Percentiles rank a stretch among this genome's conserved stretches.
Evolutionary conservation across 1,139 yeast species (phyloP).

Genomic region (Lodderomyces pseudojiufengensis): DNA sequence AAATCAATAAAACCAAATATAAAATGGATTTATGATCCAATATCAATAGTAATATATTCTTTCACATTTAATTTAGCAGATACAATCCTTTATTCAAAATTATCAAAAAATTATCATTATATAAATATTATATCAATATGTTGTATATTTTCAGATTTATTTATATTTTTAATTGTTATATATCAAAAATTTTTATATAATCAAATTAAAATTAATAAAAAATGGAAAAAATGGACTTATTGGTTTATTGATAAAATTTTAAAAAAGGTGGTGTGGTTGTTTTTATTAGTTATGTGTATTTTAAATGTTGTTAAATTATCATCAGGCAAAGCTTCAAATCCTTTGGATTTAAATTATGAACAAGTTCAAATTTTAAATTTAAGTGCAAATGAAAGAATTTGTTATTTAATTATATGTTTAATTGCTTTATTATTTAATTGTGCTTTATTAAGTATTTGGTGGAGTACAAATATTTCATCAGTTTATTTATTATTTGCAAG

Average conservation of each 20-base stretch:
- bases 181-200: constrained; percentile 4
- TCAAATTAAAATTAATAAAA: constrained; percentile 3
- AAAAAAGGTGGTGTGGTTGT: constrained; percentile 11
- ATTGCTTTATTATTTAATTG: constrained; percentile 14
- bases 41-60: constrained; percentile 10
- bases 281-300: constrained; percentile 11
- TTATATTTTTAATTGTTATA: constrained; percentile 8
- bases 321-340: constrained; percentile 14
- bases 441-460: constrained; percentile 14
- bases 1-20: constrained; percentile 6
- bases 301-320: constrained; percentile 13
- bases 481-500: constrained; percentile 14
- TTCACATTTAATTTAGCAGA: constrained; percentile 10
- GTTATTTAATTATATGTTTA: constrained; percentile 11
- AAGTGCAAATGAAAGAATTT: constrained; percentile 7
- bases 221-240: constrained; percentile 2
- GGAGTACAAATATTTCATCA: constrained; percentile 14
- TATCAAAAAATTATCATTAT: constrained; percentile 5
- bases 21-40: constrained; percentile 9
- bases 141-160: constrained; percentile 5
- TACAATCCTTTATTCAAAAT: constrained; percentile 9
- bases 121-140: constrained; percentile 4
- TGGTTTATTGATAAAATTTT: constrained; percentile 8
- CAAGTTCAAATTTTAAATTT: constrained; percentile 5
- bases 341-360: constrained; percentile 10